Evolutionary conservation across 345 rosid genomes (phyloP), one percentile per base, ranked within the genome.

Genomic region (Gossypium raimondii): DNA sequence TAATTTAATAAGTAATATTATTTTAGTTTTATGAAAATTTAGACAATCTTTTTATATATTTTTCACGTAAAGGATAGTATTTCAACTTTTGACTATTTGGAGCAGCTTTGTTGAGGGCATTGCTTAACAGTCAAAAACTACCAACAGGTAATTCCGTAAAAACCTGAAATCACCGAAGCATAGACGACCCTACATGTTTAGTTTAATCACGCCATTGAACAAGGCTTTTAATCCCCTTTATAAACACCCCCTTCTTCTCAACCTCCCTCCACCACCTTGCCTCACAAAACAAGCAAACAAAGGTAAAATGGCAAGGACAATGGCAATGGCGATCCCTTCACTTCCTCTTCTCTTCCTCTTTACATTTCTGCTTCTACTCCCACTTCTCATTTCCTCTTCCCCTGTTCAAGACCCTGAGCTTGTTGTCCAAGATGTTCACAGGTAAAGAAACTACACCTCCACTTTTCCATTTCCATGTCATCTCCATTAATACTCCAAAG

Each of bases 401-500:
- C 82, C 85, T 1, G 89, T 87, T 74, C 86, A 80, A 4, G 87
- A 88, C 79, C 91, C 91, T 3, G 92, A 91, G 70, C 51, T 78
- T 14, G 88, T 89, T 3, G 89, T 82, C 2, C 82, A 87, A 11
- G 88, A 91, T 76, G 94, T 91, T 2, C 94, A 91, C 77, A 83
- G 84, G 97, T 91, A 76, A 18, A 34, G 41, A 34, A 34, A 34
- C 41, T 34, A 5, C 41, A 34, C 41, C 41, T 34, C 41, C 41
- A 34, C 41, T 34, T 34, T 34, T 34, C 41, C 41, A 34, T 34
- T 29, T 34, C 41, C 41, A 34, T 34, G 41, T 5, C 7, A 34
- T 34, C 41, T 34, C 41, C 41, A 34, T 34, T 34, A 4, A 34
- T 34, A 34, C 41, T 34, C 41, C 41, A 34, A 34, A 5, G 7